Evolutionary conservation across 305 asterid species (phyloP), one percentile per base, ranked within the genome.

Genomic region (Stenogyne calaminthoides): DNA sequence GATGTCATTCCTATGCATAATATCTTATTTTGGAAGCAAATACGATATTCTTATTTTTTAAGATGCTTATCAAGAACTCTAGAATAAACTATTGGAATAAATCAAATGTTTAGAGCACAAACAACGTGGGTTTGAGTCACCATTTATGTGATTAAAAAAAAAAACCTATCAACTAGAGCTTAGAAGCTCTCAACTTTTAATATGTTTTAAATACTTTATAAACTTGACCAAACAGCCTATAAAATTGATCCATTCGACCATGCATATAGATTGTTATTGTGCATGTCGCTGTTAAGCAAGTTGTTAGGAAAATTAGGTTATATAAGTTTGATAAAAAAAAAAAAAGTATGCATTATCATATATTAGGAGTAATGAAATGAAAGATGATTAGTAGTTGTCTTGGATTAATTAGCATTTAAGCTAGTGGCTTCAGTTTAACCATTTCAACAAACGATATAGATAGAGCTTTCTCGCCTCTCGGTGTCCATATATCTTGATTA

Each of bases 381-480:
- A 25, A 14, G 64, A 58, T 58, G 20, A 58, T 58, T 29, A 29
- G 40, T 58, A 11, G 36, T 27, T 58, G 64, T 58, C 20, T 58
- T 12, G 40, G 42, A 58, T 58, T 58, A 58, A 58, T 58, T 58
- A 58, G 64, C 40, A 27, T 58, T 58, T 27, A 58, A 58, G 64
- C 15, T 25, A 58, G 42, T 29, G 63, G 9, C 9, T 25, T 57
- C 18, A 25, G 19, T 57, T 57, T 12, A 57, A 22, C 64, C 64
- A 58, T 57, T 12, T 7, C 15, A 22, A 18, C 36, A 4, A 0
- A 32, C 1, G 5, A 32, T 4, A 32, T 32, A 32, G 36, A 32
- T 32, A 32, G 7, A 32, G 36, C 36, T 32, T 5, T 32, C 36
- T 29, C 3, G 2, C 34, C 34, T 29, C 34, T 29, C 4, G 6